Base-by-base conservation (phyloP, 2,329 filamentous ascomycete species). In the Aureobasidium sp. region DNA sequence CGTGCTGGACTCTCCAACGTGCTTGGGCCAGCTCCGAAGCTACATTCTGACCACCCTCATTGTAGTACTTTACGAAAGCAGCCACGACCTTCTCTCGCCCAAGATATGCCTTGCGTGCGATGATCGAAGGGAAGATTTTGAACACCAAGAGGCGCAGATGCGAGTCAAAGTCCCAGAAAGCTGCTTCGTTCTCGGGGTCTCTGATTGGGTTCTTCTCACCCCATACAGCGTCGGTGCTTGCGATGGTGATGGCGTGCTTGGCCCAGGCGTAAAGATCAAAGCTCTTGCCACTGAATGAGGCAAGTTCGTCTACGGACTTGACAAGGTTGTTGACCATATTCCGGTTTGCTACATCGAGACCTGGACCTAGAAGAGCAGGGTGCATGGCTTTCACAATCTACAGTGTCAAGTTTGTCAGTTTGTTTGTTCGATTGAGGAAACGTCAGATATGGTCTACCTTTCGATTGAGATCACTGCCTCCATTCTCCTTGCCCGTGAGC, bases 131-230 rank as follows among this genome's bases (percentile, higher is more conserved):
- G 1, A 73, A 27, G 0, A 73, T 57, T 8, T 71, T 51, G 21
- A 53, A 21, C 2, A 60, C 17, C 23, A 60, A 37, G 5, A 42
- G 17, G 29, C 46, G 61, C 19, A 74, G 57, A 38, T 71, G 71
- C 4, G 51, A 60, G 49, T 78, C 76, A 61, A 75, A 74, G 29
- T 73, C 69, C 74, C 74, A 72, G 17, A 78, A 70, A 11, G 70
- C 69, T 11, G 75, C 66, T 1, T 75, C 57, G 3, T 78, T 62
- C 10, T 63, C 63, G 2, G 70, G 66, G 9, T 76, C 66, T 0
- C 65, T 51, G 29, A 79, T 69, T 0, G 77, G 76, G 58, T 79
- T 77, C 1, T 73, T 62, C 1, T 74, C 70, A 1, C 78, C 78
- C 53, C 75, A 78, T n/a, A 80, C 67, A 3, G 74, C 71, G 29